Conservation (phyloP, 164 flowering plant species). For the Berberis thunbergii region DNA sequence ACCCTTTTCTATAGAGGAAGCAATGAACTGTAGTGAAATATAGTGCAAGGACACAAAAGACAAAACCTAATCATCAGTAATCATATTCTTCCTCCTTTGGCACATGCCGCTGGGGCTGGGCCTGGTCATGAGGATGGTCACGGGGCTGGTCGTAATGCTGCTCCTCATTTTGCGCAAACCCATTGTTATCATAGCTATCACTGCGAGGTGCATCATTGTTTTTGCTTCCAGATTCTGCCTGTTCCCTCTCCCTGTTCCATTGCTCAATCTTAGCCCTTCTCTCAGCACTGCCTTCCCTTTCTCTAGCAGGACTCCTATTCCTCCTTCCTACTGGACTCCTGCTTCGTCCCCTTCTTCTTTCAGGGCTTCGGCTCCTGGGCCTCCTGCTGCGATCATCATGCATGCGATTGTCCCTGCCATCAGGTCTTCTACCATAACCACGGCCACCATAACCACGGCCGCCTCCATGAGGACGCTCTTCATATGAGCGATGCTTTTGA, state of each 20-base stretch:
- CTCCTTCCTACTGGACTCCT: not conserved
- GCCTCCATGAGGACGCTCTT: not conserved
- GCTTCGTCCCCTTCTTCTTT: constrained; percentile 28
- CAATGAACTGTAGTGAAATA: not conserved
- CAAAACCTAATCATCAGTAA: constrained; percentile 21
- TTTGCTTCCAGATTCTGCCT: not conserved
- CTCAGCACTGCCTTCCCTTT: not conserved
- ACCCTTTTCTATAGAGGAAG: not conserved
- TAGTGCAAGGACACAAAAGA: constrained; percentile 26
- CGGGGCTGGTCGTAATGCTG: constrained; percentile 20
- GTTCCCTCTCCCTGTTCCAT: not conserved
- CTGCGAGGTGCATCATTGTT: not conserved
- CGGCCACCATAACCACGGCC: too few relatives aligned
- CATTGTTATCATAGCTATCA: constrained; percentile 12
- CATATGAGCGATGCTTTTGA: not conserved
- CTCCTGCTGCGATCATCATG: constrained; percentile 39
- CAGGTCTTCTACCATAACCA: not conserved
- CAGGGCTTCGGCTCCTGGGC: constrained; percentile 60
- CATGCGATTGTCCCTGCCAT: constrained; percentile 24
- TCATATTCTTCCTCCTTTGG: constrained; percentile 21
- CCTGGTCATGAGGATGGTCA: constrained; percentile 13
- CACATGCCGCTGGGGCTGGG: not conserved
- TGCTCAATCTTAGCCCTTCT: not conserved
- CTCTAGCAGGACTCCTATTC: not conserved
- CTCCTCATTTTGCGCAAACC: constrained; percentile 18